phyloP scores from a whole-genome alignment of 1,139 yeast species.

The Petasospora fabianii region DNA sequence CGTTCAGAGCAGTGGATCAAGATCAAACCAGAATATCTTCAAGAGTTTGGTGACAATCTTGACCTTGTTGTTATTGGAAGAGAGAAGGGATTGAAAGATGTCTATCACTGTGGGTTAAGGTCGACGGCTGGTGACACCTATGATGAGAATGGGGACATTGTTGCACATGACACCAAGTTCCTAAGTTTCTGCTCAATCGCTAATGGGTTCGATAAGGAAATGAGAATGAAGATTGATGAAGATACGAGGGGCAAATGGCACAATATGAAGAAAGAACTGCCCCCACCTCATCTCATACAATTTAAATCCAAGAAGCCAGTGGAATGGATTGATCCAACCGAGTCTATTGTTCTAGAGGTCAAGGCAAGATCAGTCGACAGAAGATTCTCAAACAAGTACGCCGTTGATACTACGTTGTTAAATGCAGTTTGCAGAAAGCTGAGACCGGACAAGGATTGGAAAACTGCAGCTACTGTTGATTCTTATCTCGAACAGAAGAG shows the following conservation, averaged over 20 bases:
- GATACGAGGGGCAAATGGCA: constrained; percentile 63
- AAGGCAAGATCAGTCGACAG: constrained; percentile 73
- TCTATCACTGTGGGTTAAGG: constrained; percentile 71
- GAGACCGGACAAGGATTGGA: constrained; percentile 53
- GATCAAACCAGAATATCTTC: constrained; percentile 86
- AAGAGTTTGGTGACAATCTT: constrained; percentile 80
- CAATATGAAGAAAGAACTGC: constrained; percentile 34
- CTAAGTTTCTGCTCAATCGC: constrained; percentile 77
- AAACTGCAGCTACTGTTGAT: constrained; percentile 52
- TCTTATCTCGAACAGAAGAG: constrained; percentile 45
- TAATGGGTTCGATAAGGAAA: constrained; percentile 72
- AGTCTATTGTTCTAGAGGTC: constrained; percentile 78
- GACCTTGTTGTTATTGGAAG: constrained; percentile 81
- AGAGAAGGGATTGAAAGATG: constrained; percentile 67
- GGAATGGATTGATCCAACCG: constrained; percentile 75
- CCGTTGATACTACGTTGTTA: constrained; percentile 27
- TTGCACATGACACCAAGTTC: constrained; percentile 28
- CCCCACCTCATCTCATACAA: constrained; percentile 42
- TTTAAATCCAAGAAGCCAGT: constrained; percentile 65
- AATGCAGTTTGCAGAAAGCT: background rate
- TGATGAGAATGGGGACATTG: constrained; percentile 29
- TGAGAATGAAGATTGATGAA: constrained; percentile 55
- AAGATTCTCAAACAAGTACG: constrained; percentile 46
- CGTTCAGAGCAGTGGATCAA: constrained; percentile 73
- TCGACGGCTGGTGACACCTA: constrained; percentile 22